Base-by-base conservation (phyloP, 495 filamentous ascomycete genomes). In the Lophium mytilinum region DNA sequence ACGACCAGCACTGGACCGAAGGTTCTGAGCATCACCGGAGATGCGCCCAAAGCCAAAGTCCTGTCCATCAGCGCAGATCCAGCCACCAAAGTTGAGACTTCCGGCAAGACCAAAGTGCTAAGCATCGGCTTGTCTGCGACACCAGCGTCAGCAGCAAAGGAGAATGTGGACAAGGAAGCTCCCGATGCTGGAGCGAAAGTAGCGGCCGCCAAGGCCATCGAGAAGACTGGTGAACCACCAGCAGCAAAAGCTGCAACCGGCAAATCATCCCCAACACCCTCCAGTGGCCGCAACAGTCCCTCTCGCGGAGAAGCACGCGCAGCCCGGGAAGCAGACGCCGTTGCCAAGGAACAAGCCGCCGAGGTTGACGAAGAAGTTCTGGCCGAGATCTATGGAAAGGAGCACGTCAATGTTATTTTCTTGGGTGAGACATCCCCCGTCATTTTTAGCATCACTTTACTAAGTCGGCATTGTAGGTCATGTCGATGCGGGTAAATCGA, bases 361-460 rank as follows among this genome's bases (percentile, higher is more conserved):
- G 89, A 94, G 71, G 84, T 99, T 3, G 93, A 97, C 60, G 89
- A 95, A 21, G 86, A 87, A 42, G 88, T 88, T 0, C 74, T 99
- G 56, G 88, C 89, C 68, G 93, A 97, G 72, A 89, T 99, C 41
- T 97, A 97, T 71, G 93, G 93, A 63, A 96, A 97, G 72, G 93
- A 99, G 72, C 93, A 99, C 67, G 85, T 99, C 59, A 98, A 98
- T 69, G 82, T 97, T 49, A 95, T 98, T 55, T 98, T 98, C 78
- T 88, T 98, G 65, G 93, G 24, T 30, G 6, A 6, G 24, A 30
- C 6, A 6, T 30, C 24, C 24, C 2, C 24, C 24, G 6, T 30
- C 6, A 30, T 30, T 30, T 30, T 6, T 30, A 30, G 2, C 24
- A 30, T 30, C 24, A 30, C 6, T 30, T 30, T 3, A 30, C 24